phyloP scores from a whole-genome alignment of 2,329 filamentous ascomycete genomes.

The Cladosporium sp. region DNA sequence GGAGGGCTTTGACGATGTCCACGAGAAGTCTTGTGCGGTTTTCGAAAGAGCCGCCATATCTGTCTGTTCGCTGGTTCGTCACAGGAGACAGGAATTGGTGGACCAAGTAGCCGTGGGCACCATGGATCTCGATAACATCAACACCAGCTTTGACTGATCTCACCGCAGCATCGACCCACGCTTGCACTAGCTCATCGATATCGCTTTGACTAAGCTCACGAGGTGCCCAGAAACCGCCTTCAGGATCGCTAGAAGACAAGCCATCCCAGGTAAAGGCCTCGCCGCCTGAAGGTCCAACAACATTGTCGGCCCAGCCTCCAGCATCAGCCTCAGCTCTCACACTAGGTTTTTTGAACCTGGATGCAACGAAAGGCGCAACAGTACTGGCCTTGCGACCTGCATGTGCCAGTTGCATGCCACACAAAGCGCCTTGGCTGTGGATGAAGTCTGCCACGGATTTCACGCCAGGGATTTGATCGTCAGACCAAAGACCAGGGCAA shows the following conservation, averaged over 20 bases:
- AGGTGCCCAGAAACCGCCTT: conserved; percentile 36
- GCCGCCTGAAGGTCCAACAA: conserved; percentile 51
- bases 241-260: conserved; percentile 21
- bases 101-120: conserved; percentile 74
- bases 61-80: conserved; percentile 63
- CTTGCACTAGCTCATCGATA: conserved; percentile 60
- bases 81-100: conserved; percentile 65
- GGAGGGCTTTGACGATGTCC: conserved; percentile 55
- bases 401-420: conserved; percentile 76
- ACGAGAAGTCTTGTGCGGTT: conserved; percentile 65
- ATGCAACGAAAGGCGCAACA: conserved; percentile 57
- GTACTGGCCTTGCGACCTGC: conserved; percentile 63
- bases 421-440: conserved; percentile 70
- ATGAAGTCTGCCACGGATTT: conserved; percentile 69
- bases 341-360: conserved; percentile 36
- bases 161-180: conserved; percentile 60
- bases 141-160: conserved; percentile 57
- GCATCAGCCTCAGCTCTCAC: conserved; percentile 48
- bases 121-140: conserved; percentile 76
- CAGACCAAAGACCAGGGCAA: conserved; percentile 75
- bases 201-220: conserved; percentile 49
- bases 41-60: conserved; percentile 65
- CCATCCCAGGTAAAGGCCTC: conserved; percentile 39
- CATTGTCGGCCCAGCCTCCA: conserved; percentile 52
- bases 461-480: conserved; percentile 71